Base-by-base conservation (phyloP, 306 rosid species). In the Gynostemma pentaphyllum region DNA sequence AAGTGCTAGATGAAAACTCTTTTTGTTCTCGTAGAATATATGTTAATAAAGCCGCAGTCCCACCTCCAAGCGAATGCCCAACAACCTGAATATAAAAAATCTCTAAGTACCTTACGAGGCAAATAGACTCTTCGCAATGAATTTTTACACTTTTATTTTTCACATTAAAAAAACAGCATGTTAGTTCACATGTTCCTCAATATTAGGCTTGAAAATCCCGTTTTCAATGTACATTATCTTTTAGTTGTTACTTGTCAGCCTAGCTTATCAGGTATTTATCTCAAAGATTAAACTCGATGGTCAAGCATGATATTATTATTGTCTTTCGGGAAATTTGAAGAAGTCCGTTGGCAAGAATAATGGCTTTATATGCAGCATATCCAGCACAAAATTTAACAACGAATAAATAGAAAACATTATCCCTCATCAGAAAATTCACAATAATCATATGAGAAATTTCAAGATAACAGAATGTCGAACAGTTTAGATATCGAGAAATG, bases 51-150 rank as follows among this genome's bases (percentile, higher is more conserved):
- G 99, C 99, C 62, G 99, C 98, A 34, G 98, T 92, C 73, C 98
- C 98, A 62, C 96, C 96, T 29, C 96, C 98, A 40, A 92, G 95
- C 12, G 99, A 92, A 74, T 92, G 99, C 39, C 99, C 99, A 68
- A 92, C 83, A 71, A 92, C 75, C 99, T 92, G 73, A 69, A 66
- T 63, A 77, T 57, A 9, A 46, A 63, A 51, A 32, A n/a, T n/a
- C n/a, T 42, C n/a, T 59, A 72, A 60, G 26, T 45, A 16, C 51
- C 39, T 7, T 57, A 34, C 26, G 11, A 7, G 28, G 5, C 21
- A 23, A 21, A 11, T 64, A 54, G 5, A 53, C 37, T n/a, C n/a
- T n/a, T 32, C 37, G 37, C 37, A 32, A 32, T 28, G 29, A n/a
- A 57, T 2, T 15, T 16, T 34, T n/a, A 9, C 16, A 32, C 55